Conservation (phyloP, 331 rosid species). For the Cucumis variabilis region DNA sequence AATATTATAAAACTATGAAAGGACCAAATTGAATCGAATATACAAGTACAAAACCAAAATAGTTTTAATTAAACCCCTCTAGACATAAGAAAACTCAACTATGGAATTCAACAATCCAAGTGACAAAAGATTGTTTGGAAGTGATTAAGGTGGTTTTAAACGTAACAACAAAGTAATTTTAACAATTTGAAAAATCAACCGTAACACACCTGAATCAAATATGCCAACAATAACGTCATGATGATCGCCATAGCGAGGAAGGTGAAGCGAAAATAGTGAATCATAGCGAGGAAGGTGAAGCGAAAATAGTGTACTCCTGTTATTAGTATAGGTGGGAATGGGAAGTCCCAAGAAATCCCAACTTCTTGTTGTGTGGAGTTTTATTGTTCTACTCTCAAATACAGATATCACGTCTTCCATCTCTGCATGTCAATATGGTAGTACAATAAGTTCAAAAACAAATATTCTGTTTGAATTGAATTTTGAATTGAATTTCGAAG, state of each 20-base stretch:
- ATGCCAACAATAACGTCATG: constrained; percentile 50
- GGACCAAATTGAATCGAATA: no score
- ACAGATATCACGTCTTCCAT: constrained; percentile 62
- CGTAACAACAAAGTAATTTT: no score
- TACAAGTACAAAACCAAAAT: no score
- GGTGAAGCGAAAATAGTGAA: constrained; percentile 35
- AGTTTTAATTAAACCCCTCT: no score
- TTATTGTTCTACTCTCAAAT: constrained; percentile 50
- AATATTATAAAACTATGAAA: no score
- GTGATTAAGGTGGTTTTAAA: no score
- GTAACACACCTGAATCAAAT: constrained; percentile 50
- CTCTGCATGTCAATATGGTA: constrained; percentile 34
- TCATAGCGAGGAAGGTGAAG: constrained; percentile 41
- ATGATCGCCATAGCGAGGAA: constrained; percentile 40
- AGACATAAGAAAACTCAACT: no score
- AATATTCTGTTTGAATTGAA: no score
- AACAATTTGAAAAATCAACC: no score
- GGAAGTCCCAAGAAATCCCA: constrained; percentile 64
- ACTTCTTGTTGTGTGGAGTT: constrained; percentile 63
- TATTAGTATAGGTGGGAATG: constrained; percentile 33
- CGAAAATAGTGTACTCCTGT: constrained; percentile 10
- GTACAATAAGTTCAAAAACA: not conserved
- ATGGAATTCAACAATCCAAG: no score
- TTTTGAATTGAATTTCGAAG: no score
- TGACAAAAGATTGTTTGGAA: no score